Percentiles rank a stretch among this genome's conserved stretches.
Conservation (phyloP, 108 stramenopile species). For the Skeletonema tropicum region DNA sequence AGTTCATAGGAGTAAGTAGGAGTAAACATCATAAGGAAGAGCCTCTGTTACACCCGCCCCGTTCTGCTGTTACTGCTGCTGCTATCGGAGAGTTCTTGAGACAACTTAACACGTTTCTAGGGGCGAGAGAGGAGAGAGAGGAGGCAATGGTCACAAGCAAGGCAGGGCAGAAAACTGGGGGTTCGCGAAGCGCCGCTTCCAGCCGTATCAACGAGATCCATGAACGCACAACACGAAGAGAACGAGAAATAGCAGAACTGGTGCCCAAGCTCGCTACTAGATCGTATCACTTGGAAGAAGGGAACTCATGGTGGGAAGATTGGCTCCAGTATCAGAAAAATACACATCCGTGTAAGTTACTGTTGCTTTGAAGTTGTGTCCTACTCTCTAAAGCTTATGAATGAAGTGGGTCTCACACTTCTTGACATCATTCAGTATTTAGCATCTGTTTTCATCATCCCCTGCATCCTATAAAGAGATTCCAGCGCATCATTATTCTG, state of each 20-base stretch:
- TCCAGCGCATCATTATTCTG: constrained; percentile 69
- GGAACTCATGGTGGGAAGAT: constrained; percentile 62
- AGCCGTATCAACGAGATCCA: not conserved
- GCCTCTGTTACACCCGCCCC: too few species aligned
- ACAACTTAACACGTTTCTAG: too few species aligned
- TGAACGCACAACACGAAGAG: not conserved
- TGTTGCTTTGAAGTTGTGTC: too few species aligned
- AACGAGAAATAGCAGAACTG: constrained; percentile 6
- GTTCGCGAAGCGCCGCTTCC: not conserved
- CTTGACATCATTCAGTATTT: constrained; percentile 35
- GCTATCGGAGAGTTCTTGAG: not conserved
- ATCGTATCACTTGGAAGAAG: constrained; percentile 69
- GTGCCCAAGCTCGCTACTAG: constrained; percentile 51
- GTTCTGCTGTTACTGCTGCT: not conserved
- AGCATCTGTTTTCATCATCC: constrained; percentile 73
- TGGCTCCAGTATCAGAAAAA: constrained; percentile 77
- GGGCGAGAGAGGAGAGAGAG: too few species aligned
- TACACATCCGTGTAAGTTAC: constrained; percentile 60
- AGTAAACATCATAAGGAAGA: too few species aligned
- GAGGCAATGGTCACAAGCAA: not conserved
- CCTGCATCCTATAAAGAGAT: constrained; percentile 66
- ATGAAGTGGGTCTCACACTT: too few species aligned
- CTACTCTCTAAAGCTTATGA: too few species aligned
- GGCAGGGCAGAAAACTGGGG: not conserved
- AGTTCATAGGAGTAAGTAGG: too few species aligned